Base-by-base conservation (phyloP, 345 rosid species). In the Erucastrum elatum region DNA sequence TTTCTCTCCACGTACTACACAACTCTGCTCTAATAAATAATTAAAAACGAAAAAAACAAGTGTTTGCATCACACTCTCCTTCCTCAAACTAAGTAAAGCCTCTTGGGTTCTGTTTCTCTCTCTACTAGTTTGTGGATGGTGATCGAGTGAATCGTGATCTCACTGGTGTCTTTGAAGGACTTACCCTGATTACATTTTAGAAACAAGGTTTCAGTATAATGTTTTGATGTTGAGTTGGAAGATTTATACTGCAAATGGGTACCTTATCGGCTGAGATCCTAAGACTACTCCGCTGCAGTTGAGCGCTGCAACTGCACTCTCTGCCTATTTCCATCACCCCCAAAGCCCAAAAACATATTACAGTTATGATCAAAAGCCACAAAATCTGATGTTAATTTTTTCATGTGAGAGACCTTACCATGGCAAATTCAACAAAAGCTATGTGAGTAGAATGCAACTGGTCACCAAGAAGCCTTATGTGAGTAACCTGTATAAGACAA, bases 101-200 rank as follows among this genome's bases (percentile, higher is more conserved):
- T 9, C 16, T 35, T 39, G 15, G 11, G 0, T 7, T 56, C 17
- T 59, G 64, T 34, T 67, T 30, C 34, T 74, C 15, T 11, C 15
- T 21, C 74, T 79, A n/a, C n/a, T n/a, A 73, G 73, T 67, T 67
- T 59, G 74, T 16, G 0, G 59, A 60, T 74, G 83, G 33, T 7
- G 88, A 84, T 66, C 82, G 86, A 76, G 84, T 35, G 49, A 85
- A 77, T 64, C 84, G 87, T 0, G 98, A 85, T 85, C 93, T 87
- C 80, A 91, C 94, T 0, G 90, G 96, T 60, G 96, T 93, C 84
- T 91, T 91, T 27, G 94, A 91, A 76, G 94, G 94, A 70, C 94
- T 88, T 76, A 93, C 90, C 91, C 94, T 93, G 72, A 66, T 61
- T 66, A 12, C 4, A 12, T 46, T 33, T 33, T n/a, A n/a, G n/a